phyloP scores from a whole-genome alignment of 164 flowering plant genomes.

The Piper betle region DNA sequence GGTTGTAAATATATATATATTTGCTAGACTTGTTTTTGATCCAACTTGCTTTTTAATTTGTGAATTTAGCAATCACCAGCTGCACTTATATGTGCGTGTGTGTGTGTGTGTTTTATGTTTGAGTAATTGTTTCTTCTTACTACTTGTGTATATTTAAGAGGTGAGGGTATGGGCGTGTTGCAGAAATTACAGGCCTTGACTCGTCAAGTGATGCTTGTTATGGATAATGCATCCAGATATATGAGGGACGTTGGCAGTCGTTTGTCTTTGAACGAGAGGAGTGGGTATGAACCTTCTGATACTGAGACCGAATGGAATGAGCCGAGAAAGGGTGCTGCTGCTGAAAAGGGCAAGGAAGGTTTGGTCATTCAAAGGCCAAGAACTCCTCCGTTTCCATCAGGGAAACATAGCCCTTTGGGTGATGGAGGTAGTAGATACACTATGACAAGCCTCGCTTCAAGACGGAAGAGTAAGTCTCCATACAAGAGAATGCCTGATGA shows the following conservation, averaged over 20 bases:
- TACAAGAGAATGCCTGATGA: constrained; percentile 3
- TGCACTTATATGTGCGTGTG: too few relatives aligned
- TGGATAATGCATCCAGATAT: constrained; percentile 22
- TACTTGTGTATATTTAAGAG: too few relatives aligned
- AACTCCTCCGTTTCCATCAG: constrained; percentile 2
- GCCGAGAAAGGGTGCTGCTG: constrained; percentile 20
- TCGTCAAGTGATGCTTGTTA: constrained; percentile 1
- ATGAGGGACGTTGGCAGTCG: constrained; percentile 14
- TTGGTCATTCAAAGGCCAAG: constrained; percentile 3
- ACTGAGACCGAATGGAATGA: constrained; percentile 54
- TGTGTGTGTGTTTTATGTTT: too few relatives aligned
- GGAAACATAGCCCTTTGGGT: constrained; percentile 16
- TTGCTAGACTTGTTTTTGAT: too few relatives aligned
- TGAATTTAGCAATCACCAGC: too few relatives aligned
- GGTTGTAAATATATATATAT: too few relatives aligned
- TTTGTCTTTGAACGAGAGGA: constrained; percentile 16
- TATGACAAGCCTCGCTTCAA: not conserved
- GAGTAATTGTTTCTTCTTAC: too few relatives aligned
- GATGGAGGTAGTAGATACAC: not conserved
- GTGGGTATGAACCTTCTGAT: constrained; percentile 73
- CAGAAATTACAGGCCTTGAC: not conserved
- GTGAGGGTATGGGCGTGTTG: not conserved
- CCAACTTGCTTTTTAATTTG: too few relatives aligned
- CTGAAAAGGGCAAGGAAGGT: constrained; percentile 1
- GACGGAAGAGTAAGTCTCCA: constrained; percentile 5